Evolutionary conservation across 345 rosid species (phyloP), one percentile per base, ranked within the genome.

Genomic region (Moricandia arvensis): DNA sequence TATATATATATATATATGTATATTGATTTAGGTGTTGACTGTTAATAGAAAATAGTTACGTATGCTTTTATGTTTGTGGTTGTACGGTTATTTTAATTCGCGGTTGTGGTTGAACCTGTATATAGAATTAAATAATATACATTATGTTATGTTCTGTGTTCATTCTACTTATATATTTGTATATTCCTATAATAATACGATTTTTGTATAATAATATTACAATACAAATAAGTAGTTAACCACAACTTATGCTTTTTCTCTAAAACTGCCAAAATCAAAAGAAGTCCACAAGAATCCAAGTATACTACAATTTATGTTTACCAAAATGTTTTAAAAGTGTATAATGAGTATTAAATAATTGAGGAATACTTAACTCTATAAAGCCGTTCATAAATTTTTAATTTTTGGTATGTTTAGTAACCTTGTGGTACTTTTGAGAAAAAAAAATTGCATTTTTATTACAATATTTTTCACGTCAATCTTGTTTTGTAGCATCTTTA

Each of bases 21-120:
- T 15, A 59, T 24, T 7, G 60, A 64, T 18, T 54, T 77, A 67
- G 59, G 74, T 78, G 16, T 67, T 72, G 78, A 73, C 78, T 78
- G 70, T 31, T 51, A 10, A 18, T 53, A 68, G 15, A 73, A 67
- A 27, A 53, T 62, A 26, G 5, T 67, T 67, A 61, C 60, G 35
- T 63, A 35, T 30, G 12, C 18, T 29, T 41, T 57, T 21, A 18
- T 63, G 5, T 18, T 35, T 38, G 10, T 67, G 49, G 49, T 4
- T 35, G 30, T 10, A 58, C 18, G 21, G 33, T 58, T 45, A 64
- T 45, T 58, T 7, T 64, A 71, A 24, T 66, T 65, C 10, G 80
- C 49, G 71, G 80, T 43, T 31, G 68, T 16, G 31, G 30, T 17
- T 71, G 43, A 76, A 69, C 69, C 33, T 17, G 57, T 55, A 10